These are phyloP conservation scores for Botrytis paeoniae DNA, from an alignment of 2,329 filamentous ascomycete species.

Conservation along the genomic window DNA sequence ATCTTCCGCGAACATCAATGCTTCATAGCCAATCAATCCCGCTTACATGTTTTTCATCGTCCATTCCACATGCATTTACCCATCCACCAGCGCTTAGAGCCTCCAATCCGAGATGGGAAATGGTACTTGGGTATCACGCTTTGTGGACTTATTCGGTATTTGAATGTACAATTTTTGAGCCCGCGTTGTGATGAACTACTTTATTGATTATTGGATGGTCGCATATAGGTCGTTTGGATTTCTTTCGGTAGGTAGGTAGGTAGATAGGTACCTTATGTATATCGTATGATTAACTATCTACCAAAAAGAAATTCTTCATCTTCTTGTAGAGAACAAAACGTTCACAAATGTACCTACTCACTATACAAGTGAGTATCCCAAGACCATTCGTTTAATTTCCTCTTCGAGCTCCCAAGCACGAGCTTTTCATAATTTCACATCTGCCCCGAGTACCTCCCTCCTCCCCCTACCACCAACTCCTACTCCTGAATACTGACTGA, in stretches of 20 bases:
- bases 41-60: neutral
- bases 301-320: neutral
- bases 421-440: neutral
- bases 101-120: neutral
- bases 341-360: too few species aligned
- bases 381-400: neutral
- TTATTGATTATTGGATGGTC: neutral
- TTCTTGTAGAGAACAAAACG: neutral
- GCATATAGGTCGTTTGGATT: neutral
- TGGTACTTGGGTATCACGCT: neutral
- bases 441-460: neutral
- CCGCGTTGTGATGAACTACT: neutral
- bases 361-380: too few species aligned
- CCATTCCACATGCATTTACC: neutral
- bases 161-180: neutral
- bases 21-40: neutral
- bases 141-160: neutral
- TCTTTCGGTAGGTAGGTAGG: neutral
- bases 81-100: slow-evolving; percentile 4
- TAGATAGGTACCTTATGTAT: neutral
- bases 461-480: neutral
- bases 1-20: neutral
- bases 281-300: neutral
- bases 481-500: neutral
- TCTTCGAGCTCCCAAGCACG: neutral